Conservation (phyloP, 192 early-diverging fungal species). For the Coemansia sp. region DNA sequence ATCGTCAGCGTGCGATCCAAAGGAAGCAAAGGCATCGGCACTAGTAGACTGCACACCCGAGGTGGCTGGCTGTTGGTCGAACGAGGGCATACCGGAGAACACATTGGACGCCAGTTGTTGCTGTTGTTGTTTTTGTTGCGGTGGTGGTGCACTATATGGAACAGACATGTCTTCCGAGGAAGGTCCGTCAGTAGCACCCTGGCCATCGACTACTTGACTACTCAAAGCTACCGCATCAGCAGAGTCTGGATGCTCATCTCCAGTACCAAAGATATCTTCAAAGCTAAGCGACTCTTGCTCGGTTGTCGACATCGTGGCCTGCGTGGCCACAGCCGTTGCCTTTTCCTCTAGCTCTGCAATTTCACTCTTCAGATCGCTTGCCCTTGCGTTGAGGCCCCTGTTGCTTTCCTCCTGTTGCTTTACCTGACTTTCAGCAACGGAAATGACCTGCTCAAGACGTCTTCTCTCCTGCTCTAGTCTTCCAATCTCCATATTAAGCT, state of each 20-base stretch:
- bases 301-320: constrained; percentile 4
- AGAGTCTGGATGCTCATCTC: constrained; percentile 23
- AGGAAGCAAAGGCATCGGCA: constrained; percentile 49
- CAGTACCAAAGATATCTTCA: constrained; percentile 55
- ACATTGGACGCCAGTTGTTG: constrained; percentile 14
- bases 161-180: neutral
- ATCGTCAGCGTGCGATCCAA: constrained; percentile 44
- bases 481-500: constrained; percentile 35
- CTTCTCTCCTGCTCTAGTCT: constrained; percentile 40
- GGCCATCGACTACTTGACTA: constrained; percentile 6
- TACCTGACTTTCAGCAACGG: constrained; percentile 26
- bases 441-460: constrained; percentile 27
- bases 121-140: constrained; percentile 10
- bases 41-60: constrained; percentile 8
- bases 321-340: constrained; percentile 12
- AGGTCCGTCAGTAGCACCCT: neutral
- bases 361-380: constrained; percentile 15
- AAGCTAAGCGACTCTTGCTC: constrained; percentile 41
- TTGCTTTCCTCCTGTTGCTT: constrained; percentile 31
- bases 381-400: constrained; percentile 11
- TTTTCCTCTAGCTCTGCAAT: constrained; percentile 23
- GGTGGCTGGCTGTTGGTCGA: constrained; percentile 6
- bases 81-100: constrained; percentile 25
- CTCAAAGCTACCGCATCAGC: constrained; percentile 19
- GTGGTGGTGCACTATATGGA: constrained; percentile 5